These are phyloP conservation scores for Microthlaspi erraticum DNA, from an alignment of 345 rosid species.

Conservation along the genomic window DNA sequence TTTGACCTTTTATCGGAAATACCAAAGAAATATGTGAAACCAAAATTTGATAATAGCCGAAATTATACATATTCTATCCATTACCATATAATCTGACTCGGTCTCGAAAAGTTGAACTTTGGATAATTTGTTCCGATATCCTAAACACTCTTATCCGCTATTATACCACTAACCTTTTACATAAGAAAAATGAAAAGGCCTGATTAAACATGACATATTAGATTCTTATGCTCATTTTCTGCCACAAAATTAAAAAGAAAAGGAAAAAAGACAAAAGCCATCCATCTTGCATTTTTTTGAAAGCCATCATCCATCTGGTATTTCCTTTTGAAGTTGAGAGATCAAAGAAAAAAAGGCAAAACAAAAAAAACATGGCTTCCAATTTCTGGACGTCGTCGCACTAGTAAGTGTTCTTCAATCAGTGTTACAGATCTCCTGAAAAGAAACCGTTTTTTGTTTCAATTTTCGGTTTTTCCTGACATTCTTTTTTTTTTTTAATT, in stretches of 20 bases:
- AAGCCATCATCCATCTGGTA: background rate
- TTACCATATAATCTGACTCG: too few species aligned
- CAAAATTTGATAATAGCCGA: too few species aligned
- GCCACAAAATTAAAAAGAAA: constrained; percentile 25
- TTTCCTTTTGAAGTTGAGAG: constrained; percentile 1
- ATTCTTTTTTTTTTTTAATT: background rate
- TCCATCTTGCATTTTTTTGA: background rate
- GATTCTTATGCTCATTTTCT: constrained; percentile 1
- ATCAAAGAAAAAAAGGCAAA: constrained; percentile 9
- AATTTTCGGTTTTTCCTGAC: background rate
- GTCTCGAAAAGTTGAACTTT: too few species aligned
- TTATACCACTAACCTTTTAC: too few species aligned
- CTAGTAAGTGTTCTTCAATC: constrained; percentile 49
- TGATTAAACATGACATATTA: background rate
- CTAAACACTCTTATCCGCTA: too few species aligned
- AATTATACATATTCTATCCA: too few species aligned
- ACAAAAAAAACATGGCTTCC: constrained; percentile 62
- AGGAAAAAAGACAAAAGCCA: background rate
- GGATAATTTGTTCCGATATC: too few species aligned
- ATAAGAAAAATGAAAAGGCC: background rate
- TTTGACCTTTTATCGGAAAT: too few species aligned
- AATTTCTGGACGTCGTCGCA: constrained; percentile 97
- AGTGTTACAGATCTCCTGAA: background rate
- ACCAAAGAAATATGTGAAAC: too few species aligned
- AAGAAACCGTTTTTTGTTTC: background rate